Base-by-base conservation (phyloP, 441 rosid species). In the Brassica hybrid region DNA sequence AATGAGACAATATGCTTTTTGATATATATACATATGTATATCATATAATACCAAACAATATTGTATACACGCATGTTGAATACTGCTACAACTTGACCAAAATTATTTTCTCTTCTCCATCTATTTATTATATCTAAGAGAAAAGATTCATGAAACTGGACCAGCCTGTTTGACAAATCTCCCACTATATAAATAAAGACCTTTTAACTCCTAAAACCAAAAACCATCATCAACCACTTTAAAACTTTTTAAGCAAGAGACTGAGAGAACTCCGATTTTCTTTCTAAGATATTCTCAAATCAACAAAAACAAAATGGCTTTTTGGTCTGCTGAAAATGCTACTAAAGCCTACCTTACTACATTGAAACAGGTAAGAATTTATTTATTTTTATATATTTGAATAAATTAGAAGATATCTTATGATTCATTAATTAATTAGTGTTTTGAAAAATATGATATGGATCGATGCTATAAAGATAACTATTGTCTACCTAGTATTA, bases 301-400 rank as follows among this genome's bases (percentile, higher is more conserved):
- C 32, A 14, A 25, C 30, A 0, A 63, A 67, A 30, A 64, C 0
- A 80, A 65, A 38, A 90, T 91, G 97, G 91, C 92, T 77, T 84
- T 81, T 84, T 94, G 97, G 98, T 94, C 98, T 70, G 97, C 97
- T 69, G 98, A 94, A 69, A 91, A 94, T 81, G 98, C 98, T 73
- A 92, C 93, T 57, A 92, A 94, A 69, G 98, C 98, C 21, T 92
- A 88, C 81, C 94, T 94, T 82, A 85, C 83, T 74, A 85, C 97
- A 72, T 63, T 94, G 75, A 91, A 83, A 87, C 90, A 83, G 95
- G 98, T 91, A 71, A 84, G 88, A 73, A 0, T 36, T 56, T 67
- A 13, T 18, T 64, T 63, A 4, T 50, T 27, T 14, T 5, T 67
- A 52, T 7, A 5, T 56, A 48, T 67, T 36, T 10, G 4, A 16